Evolutionary conservation across 805 yeast genomes (phyloP).

Genomic region (Ogataea glucozyma): DNA sequence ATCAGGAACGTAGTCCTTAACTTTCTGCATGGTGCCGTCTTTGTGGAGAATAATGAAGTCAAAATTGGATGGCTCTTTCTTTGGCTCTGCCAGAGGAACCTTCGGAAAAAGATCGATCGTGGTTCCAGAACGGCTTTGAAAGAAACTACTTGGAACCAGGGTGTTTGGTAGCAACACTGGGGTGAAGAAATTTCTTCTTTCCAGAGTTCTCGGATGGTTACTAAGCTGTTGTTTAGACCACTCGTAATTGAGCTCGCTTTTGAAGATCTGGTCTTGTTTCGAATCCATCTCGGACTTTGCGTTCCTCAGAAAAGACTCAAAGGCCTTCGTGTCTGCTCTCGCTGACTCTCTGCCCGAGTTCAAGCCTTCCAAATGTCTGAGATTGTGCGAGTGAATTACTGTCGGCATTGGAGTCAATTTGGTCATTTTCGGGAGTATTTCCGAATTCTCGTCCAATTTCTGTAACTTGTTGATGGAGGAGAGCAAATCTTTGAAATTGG

Average conservation of each 20-base stretch:
- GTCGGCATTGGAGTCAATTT: constrained; percentile 27
- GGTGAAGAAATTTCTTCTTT: constrained; percentile 45
- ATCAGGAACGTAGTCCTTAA: constrained; percentile 12
- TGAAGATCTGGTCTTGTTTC: constrained; percentile 45
- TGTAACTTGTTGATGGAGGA: constrained; percentile 27
- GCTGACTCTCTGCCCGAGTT: too few species aligned
- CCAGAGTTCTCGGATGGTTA: constrained; percentile 41
- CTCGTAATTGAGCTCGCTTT: constrained; percentile 52
- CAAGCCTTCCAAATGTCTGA: constrained; percentile 1
- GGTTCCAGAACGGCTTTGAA: neutral
- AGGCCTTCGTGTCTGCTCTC: constrained; percentile 18
- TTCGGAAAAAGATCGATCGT: constrained; percentile 24
- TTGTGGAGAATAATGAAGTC: constrained; percentile 25
- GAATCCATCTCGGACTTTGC: constrained; percentile 43
- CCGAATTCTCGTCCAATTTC: constrained; percentile 9
- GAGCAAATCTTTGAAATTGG: constrained; percentile 28
- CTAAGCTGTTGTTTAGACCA: constrained; percentile 44
- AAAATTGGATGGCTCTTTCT: constrained; percentile 8
- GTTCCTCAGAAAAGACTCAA: constrained; percentile 45
- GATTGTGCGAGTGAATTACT: constrained; percentile 1
- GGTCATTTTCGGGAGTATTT: constrained; percentile 29
- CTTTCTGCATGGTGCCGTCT: constrained; percentile 36
- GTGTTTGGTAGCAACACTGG: constrained; percentile 41
- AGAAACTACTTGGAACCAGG: constrained; percentile 23
- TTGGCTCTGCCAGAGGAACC: neutral